Conservation (phyloP, 2,329 filamentous ascomycete species). For the Beauveria brongniartii region DNA sequence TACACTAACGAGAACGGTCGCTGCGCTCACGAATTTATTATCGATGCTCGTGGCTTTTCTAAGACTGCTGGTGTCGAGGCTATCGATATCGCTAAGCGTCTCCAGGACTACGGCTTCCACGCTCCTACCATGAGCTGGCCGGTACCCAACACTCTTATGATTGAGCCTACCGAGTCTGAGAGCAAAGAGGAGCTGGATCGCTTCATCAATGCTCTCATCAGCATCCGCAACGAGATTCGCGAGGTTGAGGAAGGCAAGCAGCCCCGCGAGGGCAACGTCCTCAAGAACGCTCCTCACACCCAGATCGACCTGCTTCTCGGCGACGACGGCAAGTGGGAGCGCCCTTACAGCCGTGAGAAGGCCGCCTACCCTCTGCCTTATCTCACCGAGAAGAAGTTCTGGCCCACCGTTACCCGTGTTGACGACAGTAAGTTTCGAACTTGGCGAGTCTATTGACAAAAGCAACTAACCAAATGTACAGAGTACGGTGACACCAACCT, state of each 20-base stretch:
- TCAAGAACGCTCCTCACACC: constrained; percentile 85
- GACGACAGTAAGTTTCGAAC: constrained; percentile 64
- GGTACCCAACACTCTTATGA: constrained; percentile 92
- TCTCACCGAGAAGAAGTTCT: constrained; percentile 94
- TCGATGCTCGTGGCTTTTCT: constrained; percentile 80
- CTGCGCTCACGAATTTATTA: constrained; percentile 95
- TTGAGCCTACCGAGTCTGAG: constrained; percentile 93
- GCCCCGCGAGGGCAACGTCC: constrained; percentile 68
- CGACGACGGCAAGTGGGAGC: constrained; percentile 58
- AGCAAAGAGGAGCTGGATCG: constrained; percentile 87
- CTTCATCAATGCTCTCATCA: constrained; percentile 83
- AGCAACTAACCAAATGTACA: constrained; percentile 26
- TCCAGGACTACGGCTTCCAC: constrained; percentile 97
- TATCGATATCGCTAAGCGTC: constrained; percentile 90
- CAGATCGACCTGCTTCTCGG: constrained; percentile 68
- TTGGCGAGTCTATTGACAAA: not conserved
- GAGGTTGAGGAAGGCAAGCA: constrained; percentile 72
- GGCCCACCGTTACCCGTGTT: constrained; percentile 78
- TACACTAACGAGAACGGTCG: constrained; percentile 85
- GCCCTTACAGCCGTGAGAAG: constrained; percentile 72
- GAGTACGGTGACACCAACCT: constrained; percentile 87
- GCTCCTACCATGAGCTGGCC: constrained; percentile 97
- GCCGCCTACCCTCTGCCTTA: constrained; percentile 81
- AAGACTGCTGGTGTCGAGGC: constrained; percentile 77
- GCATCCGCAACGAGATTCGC: constrained; percentile 76